phyloP scores from a whole-genome alignment of 495 filamentous ascomycete species.

The Astrothelium subdiscretum region DNA sequence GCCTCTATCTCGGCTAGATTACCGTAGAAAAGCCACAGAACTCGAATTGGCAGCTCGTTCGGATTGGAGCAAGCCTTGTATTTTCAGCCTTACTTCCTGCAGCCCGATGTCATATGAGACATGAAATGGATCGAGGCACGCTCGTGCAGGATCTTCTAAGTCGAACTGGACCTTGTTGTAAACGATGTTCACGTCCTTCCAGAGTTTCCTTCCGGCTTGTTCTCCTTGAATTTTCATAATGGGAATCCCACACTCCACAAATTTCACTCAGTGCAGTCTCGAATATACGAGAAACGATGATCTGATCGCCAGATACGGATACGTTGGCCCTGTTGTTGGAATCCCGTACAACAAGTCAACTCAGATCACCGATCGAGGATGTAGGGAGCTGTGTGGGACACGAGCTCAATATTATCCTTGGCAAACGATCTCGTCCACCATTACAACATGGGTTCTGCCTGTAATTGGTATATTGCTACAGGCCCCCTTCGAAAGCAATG shows the following conservation, averaged over 20 bases:
- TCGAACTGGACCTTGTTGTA: too few species aligned
- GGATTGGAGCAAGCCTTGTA: too few species aligned
- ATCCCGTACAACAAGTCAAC: conserved; percentile 14
- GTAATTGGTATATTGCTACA: conserved; percentile 35
- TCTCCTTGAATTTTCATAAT: not conserved
- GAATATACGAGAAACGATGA: not conserved
- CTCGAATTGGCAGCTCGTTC: too few species aligned
- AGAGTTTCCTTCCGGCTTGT: too few species aligned
- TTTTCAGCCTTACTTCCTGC: not conserved
- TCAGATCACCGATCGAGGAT: conserved; percentile 21
- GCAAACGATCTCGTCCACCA: conserved; percentile 25
- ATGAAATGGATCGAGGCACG: not conserved
- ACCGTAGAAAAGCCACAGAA: too few species aligned
- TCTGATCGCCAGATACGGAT: conserved; percentile 8
- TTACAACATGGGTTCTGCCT: conserved; percentile 38
- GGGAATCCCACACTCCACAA: not conserved
- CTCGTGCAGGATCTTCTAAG: too few species aligned
- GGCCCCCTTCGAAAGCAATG: conserved; percentile 37
- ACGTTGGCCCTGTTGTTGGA: conserved; percentile 11
- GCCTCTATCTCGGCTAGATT: too few species aligned
- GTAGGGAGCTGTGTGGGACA: conserved; percentile 22
- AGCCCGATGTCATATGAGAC: not conserved
- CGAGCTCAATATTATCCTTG: conserved; percentile 25
- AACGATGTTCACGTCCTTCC: too few species aligned
- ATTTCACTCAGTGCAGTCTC: not conserved